phyloP scores from a whole-genome alignment of 1,139 yeast genomes.

The Pichia sp. region DNA sequence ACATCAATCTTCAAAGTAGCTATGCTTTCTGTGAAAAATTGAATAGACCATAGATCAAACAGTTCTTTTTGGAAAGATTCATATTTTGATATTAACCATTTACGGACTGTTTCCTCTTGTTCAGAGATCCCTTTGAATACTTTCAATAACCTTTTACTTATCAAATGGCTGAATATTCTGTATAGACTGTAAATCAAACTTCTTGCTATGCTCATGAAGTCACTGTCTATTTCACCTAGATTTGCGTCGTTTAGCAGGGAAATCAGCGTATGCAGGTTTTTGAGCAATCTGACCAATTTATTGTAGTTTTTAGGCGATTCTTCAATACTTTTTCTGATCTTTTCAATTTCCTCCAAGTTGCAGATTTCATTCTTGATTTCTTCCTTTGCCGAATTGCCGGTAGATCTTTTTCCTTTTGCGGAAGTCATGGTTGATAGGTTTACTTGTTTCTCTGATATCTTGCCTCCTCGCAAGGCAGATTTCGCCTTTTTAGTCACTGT shows the following conservation, averaged over 20 bases:
- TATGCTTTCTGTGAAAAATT: conserved; percentile 28
- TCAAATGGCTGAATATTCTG: conserved; percentile 54
- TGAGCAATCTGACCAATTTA: conserved; percentile 44
- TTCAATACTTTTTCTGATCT: conserved; percentile 35
- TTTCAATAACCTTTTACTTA: conserved; percentile 23
- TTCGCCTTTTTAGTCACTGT: background rate
- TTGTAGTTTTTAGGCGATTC: conserved; percentile 48
- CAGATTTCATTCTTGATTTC: conserved; percentile 13
- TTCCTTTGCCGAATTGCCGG: background rate
- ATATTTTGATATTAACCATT: conserved; percentile 65
- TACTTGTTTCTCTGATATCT: background rate
- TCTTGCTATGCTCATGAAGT: conserved; percentile 40
- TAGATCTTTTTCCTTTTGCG: conserved; percentile 3
- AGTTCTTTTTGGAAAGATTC: conserved; percentile 48
- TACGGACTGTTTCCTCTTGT: conserved; percentile 44
- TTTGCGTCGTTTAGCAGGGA: background rate
- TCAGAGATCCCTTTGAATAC: conserved; percentile 39
- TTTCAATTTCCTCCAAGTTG: conserved; percentile 34
- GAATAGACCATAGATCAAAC: conserved; percentile 36
- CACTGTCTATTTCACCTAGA: conserved; percentile 28
- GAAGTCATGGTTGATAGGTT: background rate
- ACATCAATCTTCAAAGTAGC: conserved; percentile 56
- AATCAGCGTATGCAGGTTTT: conserved; percentile 35
- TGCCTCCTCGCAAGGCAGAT: conserved; percentile 3
- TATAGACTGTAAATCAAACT: conserved; percentile 49